Evolutionary conservation across 352 stramenopile species (phyloP).

Genomic region (Pythium phragmiticola): DNA sequence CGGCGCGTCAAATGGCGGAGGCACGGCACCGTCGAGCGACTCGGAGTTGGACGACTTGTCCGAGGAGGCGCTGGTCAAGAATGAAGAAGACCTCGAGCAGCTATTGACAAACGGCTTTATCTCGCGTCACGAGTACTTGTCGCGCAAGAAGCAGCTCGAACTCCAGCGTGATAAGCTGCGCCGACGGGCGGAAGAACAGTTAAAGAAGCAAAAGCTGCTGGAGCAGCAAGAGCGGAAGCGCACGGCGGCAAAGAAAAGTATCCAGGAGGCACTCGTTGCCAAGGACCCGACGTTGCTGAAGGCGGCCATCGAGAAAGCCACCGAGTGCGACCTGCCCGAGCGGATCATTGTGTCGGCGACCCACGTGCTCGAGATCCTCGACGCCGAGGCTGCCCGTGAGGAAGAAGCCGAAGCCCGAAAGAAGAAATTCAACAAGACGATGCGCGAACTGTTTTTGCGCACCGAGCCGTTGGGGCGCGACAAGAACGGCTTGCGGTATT

Average conservation of each 20-base stretch:
- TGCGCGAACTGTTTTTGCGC: slow-evolving; percentile 71
- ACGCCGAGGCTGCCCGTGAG: slow-evolving; percentile 64
- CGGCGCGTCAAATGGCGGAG: neutral
- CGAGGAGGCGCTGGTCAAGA: slow-evolving; percentile 61
- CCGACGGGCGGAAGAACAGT: slow-evolving; percentile 49
- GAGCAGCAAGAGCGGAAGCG: slow-evolving; percentile 72
- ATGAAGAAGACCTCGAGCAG: slow-evolving; percentile 74
- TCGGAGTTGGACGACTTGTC: slow-evolving; percentile 65
- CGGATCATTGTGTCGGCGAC: slow-evolving; percentile 68
- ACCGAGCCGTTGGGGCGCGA: slow-evolving; percentile 76
- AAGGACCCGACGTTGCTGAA: slow-evolving; percentile 60
- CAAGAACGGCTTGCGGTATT: slow-evolving; percentile 57
- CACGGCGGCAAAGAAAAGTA: slow-evolving; percentile 55
- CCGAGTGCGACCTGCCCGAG: slow-evolving; percentile 61
- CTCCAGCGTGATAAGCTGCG: slow-evolving; percentile 60
- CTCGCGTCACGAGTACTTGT: slow-evolving; percentile 79
- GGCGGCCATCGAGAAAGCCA: slow-evolving; percentile 65
- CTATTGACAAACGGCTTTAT: slow-evolving; percentile 62
- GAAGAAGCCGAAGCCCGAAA: slow-evolving; percentile 63
- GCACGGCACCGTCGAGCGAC: slow-evolving; percentile 48
- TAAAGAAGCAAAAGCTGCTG: slow-evolving; percentile 61
- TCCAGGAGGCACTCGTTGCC: slow-evolving; percentile 58
- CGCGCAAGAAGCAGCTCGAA: slow-evolving; percentile 72
- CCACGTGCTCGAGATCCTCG: slow-evolving; percentile 75
- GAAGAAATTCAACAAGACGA: slow-evolving; percentile 53